These are phyloP conservation scores for Xylaria digitata DNA, from an alignment of 2,329 filamentous ascomycete genomes.

Conservation along the genomic window DNA sequence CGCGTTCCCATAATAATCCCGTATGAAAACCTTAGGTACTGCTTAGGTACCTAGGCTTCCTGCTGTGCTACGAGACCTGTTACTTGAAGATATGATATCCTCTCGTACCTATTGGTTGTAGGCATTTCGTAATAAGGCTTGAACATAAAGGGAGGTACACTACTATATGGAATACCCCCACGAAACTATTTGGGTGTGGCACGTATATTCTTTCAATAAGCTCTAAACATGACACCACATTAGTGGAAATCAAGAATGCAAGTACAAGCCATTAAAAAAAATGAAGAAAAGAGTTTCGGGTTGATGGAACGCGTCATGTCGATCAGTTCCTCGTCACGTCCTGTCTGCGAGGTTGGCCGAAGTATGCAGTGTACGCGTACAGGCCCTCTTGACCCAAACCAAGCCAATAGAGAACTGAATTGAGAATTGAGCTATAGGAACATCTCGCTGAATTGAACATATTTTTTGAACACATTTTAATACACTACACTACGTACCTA, in stretches of 20 bases:
- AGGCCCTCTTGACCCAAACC: background rate
- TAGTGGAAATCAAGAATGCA: background rate
- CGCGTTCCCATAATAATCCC: background rate
- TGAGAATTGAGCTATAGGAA: background rate
- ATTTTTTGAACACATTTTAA: no score
- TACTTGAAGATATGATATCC: background rate
- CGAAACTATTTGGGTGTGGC: background rate
- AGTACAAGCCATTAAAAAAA: background rate
- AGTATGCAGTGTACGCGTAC: slow-evolving; percentile 16
- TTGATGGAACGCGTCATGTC: slow-evolving; percentile 35
- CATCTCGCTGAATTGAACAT: no score
- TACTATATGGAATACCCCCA: background rate
- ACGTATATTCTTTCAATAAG: background rate
- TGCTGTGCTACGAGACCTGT: background rate
- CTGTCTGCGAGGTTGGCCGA: background rate
- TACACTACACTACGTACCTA: no score
- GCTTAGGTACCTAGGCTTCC: background rate
- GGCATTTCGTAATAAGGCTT: background rate
- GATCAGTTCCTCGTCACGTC: slow-evolving; percentile 6
- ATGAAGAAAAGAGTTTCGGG: slow-evolving; percentile 15
- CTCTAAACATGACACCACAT: background rate
- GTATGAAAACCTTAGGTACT: background rate
- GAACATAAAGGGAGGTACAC: background rate
- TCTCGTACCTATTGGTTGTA: background rate
- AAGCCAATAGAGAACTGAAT: background rate